Evolutionary conservation across 208 protist genomes (phyloP).

Genomic region (Leishmania tarentolae): DNA sequence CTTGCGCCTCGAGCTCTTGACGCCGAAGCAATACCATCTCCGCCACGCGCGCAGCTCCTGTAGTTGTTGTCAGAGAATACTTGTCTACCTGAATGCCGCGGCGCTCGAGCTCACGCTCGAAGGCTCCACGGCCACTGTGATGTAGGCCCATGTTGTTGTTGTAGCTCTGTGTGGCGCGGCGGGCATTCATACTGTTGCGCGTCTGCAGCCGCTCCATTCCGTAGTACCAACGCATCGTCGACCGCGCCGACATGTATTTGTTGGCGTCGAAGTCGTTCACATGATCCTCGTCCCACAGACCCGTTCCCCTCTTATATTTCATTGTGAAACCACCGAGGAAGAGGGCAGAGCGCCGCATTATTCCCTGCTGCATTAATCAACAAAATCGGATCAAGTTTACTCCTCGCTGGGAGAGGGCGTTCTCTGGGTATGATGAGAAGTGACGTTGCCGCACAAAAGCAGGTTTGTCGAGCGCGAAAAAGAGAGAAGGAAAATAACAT

Average conservation of each 20-base stretch:
- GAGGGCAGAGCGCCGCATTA: constrained; percentile 41
- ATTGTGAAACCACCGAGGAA: constrained; percentile 79
- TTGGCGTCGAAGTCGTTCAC: constrained; percentile 89
- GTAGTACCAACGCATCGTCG: constrained; percentile 86
- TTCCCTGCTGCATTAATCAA: not conserved
- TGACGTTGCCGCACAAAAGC: not conserved
- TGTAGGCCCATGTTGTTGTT: constrained; percentile 91
- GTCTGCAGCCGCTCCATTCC: constrained; percentile 83
- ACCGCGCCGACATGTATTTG: constrained; percentile 76
- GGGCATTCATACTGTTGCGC: constrained; percentile 62
- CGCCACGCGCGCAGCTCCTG: constrained; percentile 72
- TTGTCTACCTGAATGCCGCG: constrained; percentile 79
- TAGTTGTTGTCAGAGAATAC: constrained; percentile 87
- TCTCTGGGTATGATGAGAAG: not conserved
- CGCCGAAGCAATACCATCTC: constrained; percentile 87
- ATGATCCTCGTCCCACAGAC: constrained; percentile 89
- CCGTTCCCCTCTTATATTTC: constrained; percentile 86
- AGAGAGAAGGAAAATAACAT: not conserved
- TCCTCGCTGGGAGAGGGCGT: not conserved
- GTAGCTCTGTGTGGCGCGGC: constrained; percentile 68
- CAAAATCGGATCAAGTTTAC: not conserved
- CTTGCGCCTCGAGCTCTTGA: constrained; percentile 69
- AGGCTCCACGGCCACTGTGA: constrained; percentile 80
- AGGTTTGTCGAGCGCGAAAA: not conserved
- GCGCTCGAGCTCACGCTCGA: constrained; percentile 88